A percentile compares a stretch with the other conserved stretches of the same genome.
phyloP scores from a whole-genome alignment of 225 moss, liverwort and hornwort genomes.

The Physcomitrellopsis africana region DNA sequence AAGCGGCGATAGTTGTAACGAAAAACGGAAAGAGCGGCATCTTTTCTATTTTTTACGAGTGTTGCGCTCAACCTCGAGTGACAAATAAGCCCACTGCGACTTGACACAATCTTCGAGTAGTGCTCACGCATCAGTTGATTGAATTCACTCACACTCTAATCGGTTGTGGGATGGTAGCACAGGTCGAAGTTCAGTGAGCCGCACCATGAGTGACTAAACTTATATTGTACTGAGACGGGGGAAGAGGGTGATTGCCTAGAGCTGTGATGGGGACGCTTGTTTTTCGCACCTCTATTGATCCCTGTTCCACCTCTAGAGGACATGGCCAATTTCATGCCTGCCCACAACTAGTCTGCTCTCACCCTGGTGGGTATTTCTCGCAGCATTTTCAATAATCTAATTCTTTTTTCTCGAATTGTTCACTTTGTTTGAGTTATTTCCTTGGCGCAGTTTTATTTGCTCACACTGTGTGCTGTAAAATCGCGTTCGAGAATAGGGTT shows the following conservation, averaged over 20 bases:
- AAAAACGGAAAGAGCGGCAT: no score
- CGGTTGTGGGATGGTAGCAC: no score
- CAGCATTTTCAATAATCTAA: not conserved
- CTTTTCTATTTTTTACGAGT: no score
- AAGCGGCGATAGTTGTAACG: no score
- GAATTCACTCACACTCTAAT: no score
- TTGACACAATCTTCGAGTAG: no score
- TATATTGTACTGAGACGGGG: no score
- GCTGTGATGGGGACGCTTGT: slow-evolving; percentile 16
- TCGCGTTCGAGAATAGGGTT: not conserved
- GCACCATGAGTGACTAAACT: no score
- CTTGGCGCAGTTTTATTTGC: not conserved
- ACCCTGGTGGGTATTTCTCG: slow-evolving; percentile 12
- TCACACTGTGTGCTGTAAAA: not conserved
- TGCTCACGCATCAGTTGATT: no score
- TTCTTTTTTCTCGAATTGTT: not conserved
- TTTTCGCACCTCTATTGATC: not conserved
- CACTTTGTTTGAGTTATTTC: not conserved
- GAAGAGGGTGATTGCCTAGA: not conserved
- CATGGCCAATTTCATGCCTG: not conserved
- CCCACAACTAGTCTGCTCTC: not conserved
- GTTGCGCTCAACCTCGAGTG: no score
- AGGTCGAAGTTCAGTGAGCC: no score
- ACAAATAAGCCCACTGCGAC: no score
- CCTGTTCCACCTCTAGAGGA: not conserved